These are phyloP conservation scores for Lentinula novae-zelandiae DNA, from an alignment of 1,284 basidiomycete genomes.

Conservation along the genomic window DNA sequence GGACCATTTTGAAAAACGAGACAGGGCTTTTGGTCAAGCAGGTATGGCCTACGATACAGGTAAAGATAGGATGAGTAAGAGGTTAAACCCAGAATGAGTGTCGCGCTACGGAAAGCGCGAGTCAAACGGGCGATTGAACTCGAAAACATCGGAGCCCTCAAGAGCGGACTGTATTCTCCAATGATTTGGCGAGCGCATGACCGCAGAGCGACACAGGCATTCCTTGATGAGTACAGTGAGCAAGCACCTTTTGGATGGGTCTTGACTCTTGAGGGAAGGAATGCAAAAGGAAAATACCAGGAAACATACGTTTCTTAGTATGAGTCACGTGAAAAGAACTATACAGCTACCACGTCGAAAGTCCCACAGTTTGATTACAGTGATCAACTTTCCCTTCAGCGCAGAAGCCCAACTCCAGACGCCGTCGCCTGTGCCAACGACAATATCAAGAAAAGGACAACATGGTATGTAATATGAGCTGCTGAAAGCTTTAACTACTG, in stretches of 20 bases:
- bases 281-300: neutral
- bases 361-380: neutral
- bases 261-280: neutral
- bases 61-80: conserved; percentile 27
- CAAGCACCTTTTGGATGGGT: conserved; percentile 10
- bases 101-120: conserved; percentile 78
- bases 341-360: neutral
- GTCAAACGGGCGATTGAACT: conserved; percentile 56
- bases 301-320: neutral
- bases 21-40: conserved; percentile 13
- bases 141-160: neutral
- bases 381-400: neutral
- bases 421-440: neutral
- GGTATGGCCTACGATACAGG: conserved; percentile 18
- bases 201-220: neutral
- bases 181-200: conserved; percentile 5
- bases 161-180: conserved; percentile 1
- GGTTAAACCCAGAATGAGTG: conserved; percentile 66
- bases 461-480: conserved; percentile 41
- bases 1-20: conserved; percentile 64
- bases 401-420: neutral
- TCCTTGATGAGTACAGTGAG: neutral
- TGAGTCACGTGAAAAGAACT: neutral
- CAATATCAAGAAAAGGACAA: conserved; percentile 27
- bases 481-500: neutral